Evolutionary conservation across 352 stramenopile genomes (phyloP), one percentile per base, ranked within the genome.

Genomic region (Phytophthora pistaciae): DNA sequence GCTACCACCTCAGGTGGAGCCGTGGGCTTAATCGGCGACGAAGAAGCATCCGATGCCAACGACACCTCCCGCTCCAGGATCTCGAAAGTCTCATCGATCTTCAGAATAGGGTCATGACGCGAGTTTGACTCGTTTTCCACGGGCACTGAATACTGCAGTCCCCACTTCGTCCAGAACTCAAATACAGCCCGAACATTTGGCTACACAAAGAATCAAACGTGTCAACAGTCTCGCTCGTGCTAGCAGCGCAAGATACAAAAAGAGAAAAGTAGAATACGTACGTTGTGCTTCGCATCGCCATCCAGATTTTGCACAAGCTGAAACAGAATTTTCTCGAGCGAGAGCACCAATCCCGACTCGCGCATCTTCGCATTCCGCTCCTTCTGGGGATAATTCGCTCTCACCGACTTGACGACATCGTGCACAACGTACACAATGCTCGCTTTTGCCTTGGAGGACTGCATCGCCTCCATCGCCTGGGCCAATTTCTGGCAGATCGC

Each of bases 391-490:
- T 75, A 92, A 59, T 76, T 87, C 16, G 84, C 87, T 56, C 89
- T 88, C 29, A 96, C 80, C 1, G 75, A 74, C 54, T 94, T 94
- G 60, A 96, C 78, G 9, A 95, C 87, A 68, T 96, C 89, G 65
- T 96, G 89, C 38, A 92, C 88, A 33, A 96, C 79, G 60, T 91
- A 96, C 23, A 96, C 74, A 71, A 96, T 84, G 53, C 91, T 95
- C 18, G 84, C 73, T 68, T 86, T 85, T 29, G 82, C 84, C 63
- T 96, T 96, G 7, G 77, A 77, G 18, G 81, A 84, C 16, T 83
- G 75, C 76, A 91, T 90, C 31, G 72, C 61, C 21, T 91, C 76
- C 74, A 94, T 93, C 6, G 82, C 75, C 53, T 89, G 64, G 5
- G 83, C 79, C 14, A 95, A 62, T 72, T 93, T 94, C 21, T 87